Conservation (phyloP, 2,329 filamentous ascomycete species). For the Penicillium sp. region DNA sequence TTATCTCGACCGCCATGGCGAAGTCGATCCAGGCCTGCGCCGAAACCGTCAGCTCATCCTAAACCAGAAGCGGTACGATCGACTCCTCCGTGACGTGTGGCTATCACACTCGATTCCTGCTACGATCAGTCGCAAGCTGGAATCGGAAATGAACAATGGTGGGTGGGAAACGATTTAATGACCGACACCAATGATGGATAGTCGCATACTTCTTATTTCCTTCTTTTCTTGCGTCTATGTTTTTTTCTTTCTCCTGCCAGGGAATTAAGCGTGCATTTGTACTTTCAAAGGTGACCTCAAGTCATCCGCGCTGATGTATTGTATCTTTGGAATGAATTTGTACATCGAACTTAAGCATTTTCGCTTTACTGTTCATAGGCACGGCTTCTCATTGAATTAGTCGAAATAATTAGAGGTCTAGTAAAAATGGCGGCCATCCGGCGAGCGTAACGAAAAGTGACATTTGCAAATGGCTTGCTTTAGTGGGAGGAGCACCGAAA, state of each 20-base stretch:
- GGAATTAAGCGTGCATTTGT: background rate
- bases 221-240: conserved; percentile 2
- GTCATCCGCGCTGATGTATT: too few relatives aligned
- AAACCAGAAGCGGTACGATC: conserved; percentile 90
- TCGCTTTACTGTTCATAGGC: too few relatives aligned
- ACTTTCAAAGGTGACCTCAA: too few relatives aligned
- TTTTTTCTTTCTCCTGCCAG: background rate
- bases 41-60: conserved; percentile 85
- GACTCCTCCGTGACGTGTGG: conserved; percentile 78
- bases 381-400: too few relatives aligned
- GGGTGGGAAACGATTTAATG: conserved; percentile 73
- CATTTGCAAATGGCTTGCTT: too few relatives aligned
- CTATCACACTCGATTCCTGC: conserved; percentile 80
- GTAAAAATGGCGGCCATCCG: too few relatives aligned
- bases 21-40: conserved; percentile 84
- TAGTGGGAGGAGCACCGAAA: too few relatives aligned
- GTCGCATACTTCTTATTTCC: background rate
- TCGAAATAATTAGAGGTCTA: too few relatives aligned
- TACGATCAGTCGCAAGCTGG: conserved; percentile 80
- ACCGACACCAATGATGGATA: conserved; percentile 5
- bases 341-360: too few relatives aligned
- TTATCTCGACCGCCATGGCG: conserved; percentile 92
- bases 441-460: too few relatives aligned
- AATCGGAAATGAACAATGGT: conserved; percentile 93
- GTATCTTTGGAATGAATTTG: too few relatives aligned